Base-by-base conservation (phyloP, 208 protist species). In the Novymonas esmeraldas region DNA sequence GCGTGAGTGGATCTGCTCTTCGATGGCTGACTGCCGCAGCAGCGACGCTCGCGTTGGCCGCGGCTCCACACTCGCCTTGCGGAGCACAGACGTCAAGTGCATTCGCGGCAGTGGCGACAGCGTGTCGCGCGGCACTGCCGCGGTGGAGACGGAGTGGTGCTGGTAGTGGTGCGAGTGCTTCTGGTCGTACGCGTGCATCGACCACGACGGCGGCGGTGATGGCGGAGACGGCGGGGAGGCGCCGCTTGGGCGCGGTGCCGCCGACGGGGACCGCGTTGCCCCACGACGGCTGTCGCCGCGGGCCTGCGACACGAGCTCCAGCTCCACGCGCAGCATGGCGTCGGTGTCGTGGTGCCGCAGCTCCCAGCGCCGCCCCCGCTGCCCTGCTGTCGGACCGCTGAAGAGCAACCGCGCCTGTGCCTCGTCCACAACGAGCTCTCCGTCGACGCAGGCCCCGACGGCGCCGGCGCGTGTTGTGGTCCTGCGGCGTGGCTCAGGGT, bases 301-400 rank as follows among this genome's bases (percentile, higher is more conserved):
- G 9, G 14, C 50, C 10, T 41, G 28, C 5, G 59, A 67, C 24
- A 65, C 51, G 29, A 74, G 54, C 26, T 74, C 68, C 6, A 65
- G 33, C 44, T 67, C 51, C 26, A 73, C 46, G 39, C 58, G 67
- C 38, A 73, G 67, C 4, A 73, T n/a, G 6, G 58, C 67, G 34
- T 73, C 67, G 13, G 58, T 73, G 18, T 20, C 58, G 67, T 64
- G 58, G 51, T 64, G 67, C 50, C 67, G 67, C 67, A 73, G 58
- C 41, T 73, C 67, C 58, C 67, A 73, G 1, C 67, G 56, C 2
- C 58, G 56, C 10, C 66, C 66, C 0, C 44, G 68, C 50, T 65
- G 49, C 42, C 61, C 61, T 6, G 52, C 49, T 0, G 68, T 73
- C 16, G 59, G 59, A 5, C 68, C 48, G 44, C 59, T 73, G 58